phyloP scores from a whole-genome alignment of 495 filamentous ascomycete genomes.

The Talaromyces thailandensis region DNA sequence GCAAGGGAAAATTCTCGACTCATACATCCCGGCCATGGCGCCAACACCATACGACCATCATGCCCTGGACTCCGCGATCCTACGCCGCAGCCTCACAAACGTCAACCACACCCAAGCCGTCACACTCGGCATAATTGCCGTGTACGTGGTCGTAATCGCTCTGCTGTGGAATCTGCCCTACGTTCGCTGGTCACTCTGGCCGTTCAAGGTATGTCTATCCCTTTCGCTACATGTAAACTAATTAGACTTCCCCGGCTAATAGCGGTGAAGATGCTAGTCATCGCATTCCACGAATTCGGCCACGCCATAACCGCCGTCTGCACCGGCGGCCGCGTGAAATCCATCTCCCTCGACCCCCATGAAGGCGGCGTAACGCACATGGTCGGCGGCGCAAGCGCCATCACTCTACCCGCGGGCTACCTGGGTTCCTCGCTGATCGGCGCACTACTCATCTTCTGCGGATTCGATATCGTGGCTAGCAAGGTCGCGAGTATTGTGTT shows the following conservation, averaged over 20 bases:
- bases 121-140: slow-evolving; percentile 59
- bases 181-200: slow-evolving; percentile 62
- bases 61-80: neutral
- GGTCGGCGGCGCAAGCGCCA: slow-evolving; percentile 63
- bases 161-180: slow-evolving; percentile 75
- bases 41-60: neutral
- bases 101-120: slow-evolving; percentile 65
- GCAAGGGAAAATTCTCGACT: neutral
- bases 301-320: slow-evolving; percentile 66
- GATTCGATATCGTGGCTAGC: slow-evolving; percentile 71
- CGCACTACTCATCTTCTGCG: slow-evolving; percentile 68
- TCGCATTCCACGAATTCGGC: slow-evolving; percentile 77
- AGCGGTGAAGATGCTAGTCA: slow-evolving; percentile 76
- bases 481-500: slow-evolving; percentile 67
- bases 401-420: slow-evolving; percentile 72
- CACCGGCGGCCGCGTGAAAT: slow-evolving; percentile 64
- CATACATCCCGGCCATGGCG: neutral
- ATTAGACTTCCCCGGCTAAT: no score
- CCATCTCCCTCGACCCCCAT: slow-evolving; percentile 60
- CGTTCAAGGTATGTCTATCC: slow-evolving; percentile 57
- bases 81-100: slow-evolving; percentile 40
- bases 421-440: slow-evolving; percentile 68
- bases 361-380: slow-evolving; percentile 71
- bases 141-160: slow-evolving; percentile 65
- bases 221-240: no score